Conservation (phyloP, 2,329 filamentous ascomycete genomes). For the Fusarium abutilonis region DNA sequence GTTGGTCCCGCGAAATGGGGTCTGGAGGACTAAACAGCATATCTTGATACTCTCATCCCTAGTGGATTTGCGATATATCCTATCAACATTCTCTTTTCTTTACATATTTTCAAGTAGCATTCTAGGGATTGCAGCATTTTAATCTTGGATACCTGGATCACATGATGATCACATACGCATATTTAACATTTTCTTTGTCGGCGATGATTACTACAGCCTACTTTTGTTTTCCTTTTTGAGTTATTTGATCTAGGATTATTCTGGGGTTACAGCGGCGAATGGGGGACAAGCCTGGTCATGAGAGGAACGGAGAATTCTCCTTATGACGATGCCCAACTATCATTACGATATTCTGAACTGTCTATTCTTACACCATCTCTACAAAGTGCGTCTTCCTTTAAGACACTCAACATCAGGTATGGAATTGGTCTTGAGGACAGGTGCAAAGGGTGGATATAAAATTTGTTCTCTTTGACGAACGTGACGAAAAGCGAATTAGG, state of each 20-base stretch:
- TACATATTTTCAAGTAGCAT: slow-evolving; percentile 23
- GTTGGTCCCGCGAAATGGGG: slow-evolving; percentile 44
- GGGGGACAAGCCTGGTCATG: slow-evolving; percentile 10
- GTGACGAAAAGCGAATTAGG: slow-evolving; percentile 37
- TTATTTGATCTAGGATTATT: slow-evolving; percentile 23
- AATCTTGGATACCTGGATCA: slow-evolving; percentile 41
- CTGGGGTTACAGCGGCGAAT: slow-evolving; percentile 24
- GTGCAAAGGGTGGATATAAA: slow-evolving; percentile 18
- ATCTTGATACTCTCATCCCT: neutral
- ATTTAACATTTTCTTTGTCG: slow-evolving; percentile 42
- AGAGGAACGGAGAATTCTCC: slow-evolving; percentile 16
- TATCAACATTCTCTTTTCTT: slow-evolving; percentile 22
- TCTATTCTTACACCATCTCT: slow-evolving; percentile 30
- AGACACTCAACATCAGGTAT: slow-evolving; percentile 19
- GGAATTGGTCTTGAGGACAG: slow-evolving; percentile 16
- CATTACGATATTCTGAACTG: slow-evolving; percentile 20
- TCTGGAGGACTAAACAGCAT: slow-evolving; percentile 37
- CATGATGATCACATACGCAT: slow-evolving; percentile 28
- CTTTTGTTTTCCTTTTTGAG: slow-evolving; percentile 20
- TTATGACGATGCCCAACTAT: slow-evolving; percentile 22
- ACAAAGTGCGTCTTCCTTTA: slow-evolving; percentile 21
- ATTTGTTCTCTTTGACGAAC: slow-evolving; percentile 36
- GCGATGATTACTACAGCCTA: slow-evolving; percentile 34
- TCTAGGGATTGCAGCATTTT: slow-evolving; percentile 31
- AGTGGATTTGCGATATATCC: slow-evolving; percentile 18